Evolutionary conservation across 345 rosid genomes (phyloP), one percentile per base, ranked within the genome.

Genomic region (Kernera saxatilis): DNA sequence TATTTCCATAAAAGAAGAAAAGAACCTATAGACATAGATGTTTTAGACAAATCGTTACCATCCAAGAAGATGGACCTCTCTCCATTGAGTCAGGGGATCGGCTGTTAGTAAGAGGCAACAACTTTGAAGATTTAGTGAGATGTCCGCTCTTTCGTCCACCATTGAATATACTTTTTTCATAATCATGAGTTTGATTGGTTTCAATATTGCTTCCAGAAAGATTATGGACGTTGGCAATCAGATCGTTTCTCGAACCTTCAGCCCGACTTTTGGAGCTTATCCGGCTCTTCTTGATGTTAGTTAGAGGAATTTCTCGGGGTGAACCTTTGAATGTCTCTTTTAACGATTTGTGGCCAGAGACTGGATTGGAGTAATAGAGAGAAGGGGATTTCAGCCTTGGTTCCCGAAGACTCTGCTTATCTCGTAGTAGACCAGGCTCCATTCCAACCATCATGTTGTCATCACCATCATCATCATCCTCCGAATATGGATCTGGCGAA

Each of bases 201-300:
- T 69, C 36, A 40, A 32, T 52, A 68, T 65, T 81, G 65, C 61
- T 69, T 59, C 81, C 77, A 74, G 52, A 51, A 18, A 33, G 40
- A 64, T 65, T 75, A 75, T 67, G 83, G 77, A 67, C 71, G 21
- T 72, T 78, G 61, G 80, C 70, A 61, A 62, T 55, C 74, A 71
- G 46, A 76, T 83, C 79, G 50, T 75, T 68, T 80, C 80, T 71
- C 57, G 74, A 77, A 59, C 76, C 82, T 77, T 83, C 93, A 68
- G 68, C 62, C 59, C 46, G 69, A 72, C 66, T 78, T 75, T 80
- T 82, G 74, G 84, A 79, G 66, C 79, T 82, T 76, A 75, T 73
- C 64, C 67, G 49, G 66, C 70, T 77, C 66, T 76, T 75, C 51
- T 71, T 77, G 73, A 46, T 74, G 67, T 67, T 73, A 50, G 55